Evolutionary conservation across 2,329 filamentous ascomycete species (phyloP).

Genomic region (Elsinoe perseae): DNA sequence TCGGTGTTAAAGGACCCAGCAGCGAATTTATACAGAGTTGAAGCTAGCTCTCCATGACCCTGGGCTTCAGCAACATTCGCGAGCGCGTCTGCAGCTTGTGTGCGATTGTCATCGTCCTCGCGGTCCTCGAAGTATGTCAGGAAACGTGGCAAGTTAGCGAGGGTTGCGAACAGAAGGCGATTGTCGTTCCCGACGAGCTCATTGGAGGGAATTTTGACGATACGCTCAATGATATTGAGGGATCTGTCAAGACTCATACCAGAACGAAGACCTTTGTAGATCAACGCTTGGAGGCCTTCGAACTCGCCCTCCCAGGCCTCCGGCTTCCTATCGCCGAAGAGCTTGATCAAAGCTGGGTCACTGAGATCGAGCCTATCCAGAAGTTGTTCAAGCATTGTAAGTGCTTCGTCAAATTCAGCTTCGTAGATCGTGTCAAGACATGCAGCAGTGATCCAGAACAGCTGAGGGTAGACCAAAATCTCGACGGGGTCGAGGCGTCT

Average conservation of each 20-base stretch:
- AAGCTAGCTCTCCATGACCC: slow-evolving; percentile 58
- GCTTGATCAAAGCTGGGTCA: slow-evolving; percentile 57
- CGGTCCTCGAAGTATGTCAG: slow-evolving; percentile 67
- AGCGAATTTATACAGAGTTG: slow-evolving; percentile 63
- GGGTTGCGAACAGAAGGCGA: slow-evolving; percentile 72
- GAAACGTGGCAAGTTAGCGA: slow-evolving; percentile 87
- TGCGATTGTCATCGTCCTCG: slow-evolving; percentile 38
- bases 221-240: slow-evolving; percentile 65
- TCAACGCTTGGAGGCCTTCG: slow-evolving; percentile 72
- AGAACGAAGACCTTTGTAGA: slow-evolving; percentile 89
- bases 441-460: slow-evolving; percentile 97
- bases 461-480: slow-evolving; percentile 80
- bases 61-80: slow-evolving; percentile 66
- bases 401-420: slow-evolving; percentile 81
- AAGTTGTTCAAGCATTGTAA: slow-evolving; percentile 84
- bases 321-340: slow-evolving; percentile 71
- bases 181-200: slow-evolving; percentile 73
- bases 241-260: slow-evolving; percentile 73
- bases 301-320: slow-evolving; percentile 83
- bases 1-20: slow-evolving; percentile 57
- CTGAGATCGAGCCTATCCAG: slow-evolving; percentile 76
- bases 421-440: slow-evolving; percentile 97
- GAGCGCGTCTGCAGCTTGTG: slow-evolving; percentile 56
- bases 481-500: slow-evolving; percentile 71
- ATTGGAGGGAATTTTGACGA: slow-evolving; percentile 72